Percentiles rank a stretch among this genome's conserved stretches.
Conservation (phyloP, 176 grass and related monocot species). For the Eragrostis curvula region DNA sequence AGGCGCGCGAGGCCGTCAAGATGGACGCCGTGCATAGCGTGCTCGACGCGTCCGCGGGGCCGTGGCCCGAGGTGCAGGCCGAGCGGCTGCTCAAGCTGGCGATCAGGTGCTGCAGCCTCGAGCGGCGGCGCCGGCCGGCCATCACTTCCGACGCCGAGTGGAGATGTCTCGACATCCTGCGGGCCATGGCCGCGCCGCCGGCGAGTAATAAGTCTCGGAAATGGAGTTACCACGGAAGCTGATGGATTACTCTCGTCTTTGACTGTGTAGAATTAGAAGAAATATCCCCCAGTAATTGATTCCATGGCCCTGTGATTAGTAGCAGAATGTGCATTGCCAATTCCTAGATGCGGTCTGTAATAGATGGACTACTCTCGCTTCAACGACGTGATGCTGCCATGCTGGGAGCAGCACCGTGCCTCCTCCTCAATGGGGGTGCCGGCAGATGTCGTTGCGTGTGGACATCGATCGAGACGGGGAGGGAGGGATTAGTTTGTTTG, state of each 20-base stretch:
- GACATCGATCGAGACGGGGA: no score
- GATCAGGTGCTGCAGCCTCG: slow-evolving; percentile 51
- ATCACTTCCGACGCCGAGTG: slow-evolving; percentile 46
- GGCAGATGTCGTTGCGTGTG: no score
- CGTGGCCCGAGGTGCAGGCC: slow-evolving; percentile 53
- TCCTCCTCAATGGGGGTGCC: no score
- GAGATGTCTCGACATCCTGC: slow-evolving; percentile 47
- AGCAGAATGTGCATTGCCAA: no score
- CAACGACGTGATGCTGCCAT: no score
- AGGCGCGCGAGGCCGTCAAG: slow-evolving; percentile 40
- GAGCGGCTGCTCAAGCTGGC: slow-evolving; percentile 42
- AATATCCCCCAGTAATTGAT: no score
- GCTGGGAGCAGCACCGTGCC: no score
- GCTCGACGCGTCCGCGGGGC: slow-evolving; percentile 49
- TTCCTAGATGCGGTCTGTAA: no score
- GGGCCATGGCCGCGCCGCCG: slow-evolving; percentile 19
- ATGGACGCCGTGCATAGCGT: slow-evolving; percentile 24
- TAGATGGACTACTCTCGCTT: no score
- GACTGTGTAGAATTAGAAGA: no score
- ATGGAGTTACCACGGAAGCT: slow-evolving; percentile 31
- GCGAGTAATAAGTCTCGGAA: slow-evolving; percentile 25
- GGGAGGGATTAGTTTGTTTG: no score
- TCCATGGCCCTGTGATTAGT: no score
- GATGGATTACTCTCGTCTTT: neutral
- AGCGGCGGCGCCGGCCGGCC: slow-evolving; percentile 47